Conservation (phyloP, 495 filamentous ascomycete genomes). For the Pyrenula massariospora region DNA sequence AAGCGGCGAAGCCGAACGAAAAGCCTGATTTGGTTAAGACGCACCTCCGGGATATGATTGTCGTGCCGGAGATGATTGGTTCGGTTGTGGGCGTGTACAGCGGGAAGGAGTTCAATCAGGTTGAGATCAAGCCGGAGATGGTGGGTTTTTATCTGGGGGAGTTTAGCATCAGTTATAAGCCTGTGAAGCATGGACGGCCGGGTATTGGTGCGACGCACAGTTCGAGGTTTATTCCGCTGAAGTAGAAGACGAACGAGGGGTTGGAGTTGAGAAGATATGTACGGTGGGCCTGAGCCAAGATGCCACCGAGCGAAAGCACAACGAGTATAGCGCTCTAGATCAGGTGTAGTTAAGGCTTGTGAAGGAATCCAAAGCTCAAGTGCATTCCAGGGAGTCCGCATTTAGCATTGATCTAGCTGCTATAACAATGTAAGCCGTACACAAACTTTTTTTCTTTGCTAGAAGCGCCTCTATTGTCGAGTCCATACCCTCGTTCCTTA, state of each 20-base stretch:
- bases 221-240: slow-evolving; percentile 99
- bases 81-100: slow-evolving; percentile 97
- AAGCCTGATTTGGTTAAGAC: slow-evolving; percentile 99
- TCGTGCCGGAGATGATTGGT: slow-evolving; percentile 98
- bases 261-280: slow-evolving; percentile 1
- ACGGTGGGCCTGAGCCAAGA: too few relatives aligned
- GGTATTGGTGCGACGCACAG: slow-evolving; percentile 99
- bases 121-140: slow-evolving; percentile 99
- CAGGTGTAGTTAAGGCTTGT: too few relatives aligned
- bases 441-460: too few relatives aligned
- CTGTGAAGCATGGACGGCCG: slow-evolving; percentile 99
- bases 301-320: too few relatives aligned
- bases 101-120: slow-evolving; percentile 99
- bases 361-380: too few relatives aligned
- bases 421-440: too few relatives aligned
- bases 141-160: slow-evolving; percentile 98
- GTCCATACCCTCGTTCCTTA: too few relatives aligned
- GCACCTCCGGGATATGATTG: slow-evolving; percentile 97
- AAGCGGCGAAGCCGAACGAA: slow-evolving; percentile 99
- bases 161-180: slow-evolving; percentile 99
- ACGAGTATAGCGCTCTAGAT: too few relatives aligned
- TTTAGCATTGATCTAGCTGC: too few relatives aligned
- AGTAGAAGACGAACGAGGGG: slow-evolving; percentile 53
- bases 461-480: too few relatives aligned
- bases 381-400: too few relatives aligned